Evolutionary conservation across 768 basidiomycete species (phyloP).

Genomic region (Rhizopogon sp.): DNA sequence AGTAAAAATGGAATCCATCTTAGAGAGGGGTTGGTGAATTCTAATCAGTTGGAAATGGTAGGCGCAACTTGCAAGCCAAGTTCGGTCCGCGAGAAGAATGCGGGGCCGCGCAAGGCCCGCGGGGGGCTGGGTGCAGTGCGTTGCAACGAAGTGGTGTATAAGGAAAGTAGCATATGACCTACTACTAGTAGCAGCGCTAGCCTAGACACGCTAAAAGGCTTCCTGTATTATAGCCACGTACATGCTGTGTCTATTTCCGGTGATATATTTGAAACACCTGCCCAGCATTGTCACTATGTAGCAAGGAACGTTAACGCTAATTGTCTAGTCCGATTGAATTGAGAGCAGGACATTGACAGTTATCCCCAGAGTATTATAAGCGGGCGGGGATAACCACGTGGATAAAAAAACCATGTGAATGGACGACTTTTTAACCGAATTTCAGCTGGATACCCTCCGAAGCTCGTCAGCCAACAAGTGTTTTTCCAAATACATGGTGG

Average conservation of each 20-base stretch:
- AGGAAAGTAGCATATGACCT: neutral
- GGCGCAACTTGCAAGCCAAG: neutral
- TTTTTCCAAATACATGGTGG: no score
- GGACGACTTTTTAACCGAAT: neutral
- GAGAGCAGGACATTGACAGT: no score
- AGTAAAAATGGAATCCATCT: neutral
- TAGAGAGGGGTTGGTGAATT: neutral
- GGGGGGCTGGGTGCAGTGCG: neutral
- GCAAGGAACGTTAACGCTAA: neutral
- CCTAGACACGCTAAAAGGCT: no score
- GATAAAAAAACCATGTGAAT: neutral
- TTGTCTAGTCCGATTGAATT: no score
- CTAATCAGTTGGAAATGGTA: no score
- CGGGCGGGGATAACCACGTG: constrained; percentile 4
- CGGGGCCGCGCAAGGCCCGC: no score
- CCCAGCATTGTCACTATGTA: no score
- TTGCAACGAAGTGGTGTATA: neutral
- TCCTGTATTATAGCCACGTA: neutral
- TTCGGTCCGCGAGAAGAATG: neutral
- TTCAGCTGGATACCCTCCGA: neutral
- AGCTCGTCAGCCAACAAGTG: no score
- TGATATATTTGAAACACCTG: no score
- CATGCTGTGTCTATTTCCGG: neutral
- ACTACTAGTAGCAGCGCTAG: no score
- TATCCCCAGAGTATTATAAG: neutral